These are phyloP conservation scores for Pestalotiopsis fici DNA, from an alignment of 2,329 filamentous ascomycete species.

Conservation along the genomic window DNA sequence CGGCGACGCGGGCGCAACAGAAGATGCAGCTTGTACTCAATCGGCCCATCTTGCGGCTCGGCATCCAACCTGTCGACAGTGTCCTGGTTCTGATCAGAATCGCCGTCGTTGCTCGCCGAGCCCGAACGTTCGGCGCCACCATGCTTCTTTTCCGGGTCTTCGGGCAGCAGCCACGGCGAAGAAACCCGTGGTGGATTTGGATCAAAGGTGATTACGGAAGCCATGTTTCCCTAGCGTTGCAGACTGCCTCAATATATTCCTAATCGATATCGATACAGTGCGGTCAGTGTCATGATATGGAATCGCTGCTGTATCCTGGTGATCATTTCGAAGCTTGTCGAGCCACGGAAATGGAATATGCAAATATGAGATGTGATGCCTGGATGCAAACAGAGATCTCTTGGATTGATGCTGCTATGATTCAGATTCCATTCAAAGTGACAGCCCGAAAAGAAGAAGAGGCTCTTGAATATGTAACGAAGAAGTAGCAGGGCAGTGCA, in stretches of 20 bases:
- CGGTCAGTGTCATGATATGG: slow-evolving; percentile 27
- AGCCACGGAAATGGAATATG: slow-evolving; percentile 14
- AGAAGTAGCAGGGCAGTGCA: not conserved
- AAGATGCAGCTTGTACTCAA: slow-evolving; percentile 94
- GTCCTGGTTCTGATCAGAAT: slow-evolving; percentile 27
- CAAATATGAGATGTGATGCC: not conserved
- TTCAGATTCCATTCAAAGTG: slow-evolving; percentile 9
- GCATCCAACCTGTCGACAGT: slow-evolving; percentile 71
- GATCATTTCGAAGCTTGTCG: slow-evolving; percentile 38
- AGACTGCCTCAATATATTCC: not conserved
- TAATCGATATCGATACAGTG: slow-evolving; percentile 7
- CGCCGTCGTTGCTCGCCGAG: slow-evolving; percentile 31
- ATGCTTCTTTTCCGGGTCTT: slow-evolving; percentile 39
- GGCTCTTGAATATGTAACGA: not conserved
- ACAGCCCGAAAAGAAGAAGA: not conserved
- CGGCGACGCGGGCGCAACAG: slow-evolving; percentile 76
- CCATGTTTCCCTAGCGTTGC: slow-evolving; percentile 54
- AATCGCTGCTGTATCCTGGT: slow-evolving; percentile 31
- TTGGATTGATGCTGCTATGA: not conserved
- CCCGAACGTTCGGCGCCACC: slow-evolving; percentile 26
- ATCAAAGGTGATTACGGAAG: slow-evolving; percentile 95
- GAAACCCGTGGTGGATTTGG: slow-evolving; percentile 83
- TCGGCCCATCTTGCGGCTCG: slow-evolving; percentile 91
- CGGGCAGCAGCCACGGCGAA: slow-evolving; percentile 80
- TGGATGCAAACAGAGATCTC: not conserved